A percentile compares a stretch with the other conserved stretches of the same genome.
Evolutionary conservation across 2,329 filamentous ascomycete species (phyloP).

Genomic region (Akanthomyces muscarius): DNA sequence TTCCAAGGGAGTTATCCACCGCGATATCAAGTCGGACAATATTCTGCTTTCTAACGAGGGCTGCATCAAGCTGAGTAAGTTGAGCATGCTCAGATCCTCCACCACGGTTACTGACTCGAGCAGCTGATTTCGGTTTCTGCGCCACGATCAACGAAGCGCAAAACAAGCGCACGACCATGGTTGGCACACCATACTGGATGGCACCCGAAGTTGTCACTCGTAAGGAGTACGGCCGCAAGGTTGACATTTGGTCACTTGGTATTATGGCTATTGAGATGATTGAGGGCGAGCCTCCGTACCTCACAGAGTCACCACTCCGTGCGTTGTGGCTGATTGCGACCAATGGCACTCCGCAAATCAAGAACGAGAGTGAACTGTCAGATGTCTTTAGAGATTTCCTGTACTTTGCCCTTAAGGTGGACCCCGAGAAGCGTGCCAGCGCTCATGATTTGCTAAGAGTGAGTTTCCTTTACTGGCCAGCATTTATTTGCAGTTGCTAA

Average conservation of each 20-base stretch:
- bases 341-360: conserved; percentile 91
- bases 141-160: conserved; percentile 97
- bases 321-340: conserved; percentile 96
- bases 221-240: conserved; percentile 97
- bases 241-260: conserved; percentile 96
- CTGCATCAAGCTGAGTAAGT: conserved; percentile 93
- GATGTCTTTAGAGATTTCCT: conserved; percentile 86
- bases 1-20: conserved; percentile 95
- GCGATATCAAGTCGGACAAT: conserved; percentile 99
- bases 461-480: conserved; percentile 36
- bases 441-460: conserved; percentile 91
- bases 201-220: conserved; percentile 95
- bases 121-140: conserved; percentile 97
- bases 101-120: conserved; percentile 29
- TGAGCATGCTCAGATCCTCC: neutral
- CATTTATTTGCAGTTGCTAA: conserved; percentile 29
- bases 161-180: conserved; percentile 98
- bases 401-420: conserved; percentile 89
- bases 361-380: conserved; percentile 81
- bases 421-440: conserved; percentile 93
- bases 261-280: conserved; percentile 99
- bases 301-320: conserved; percentile 89
- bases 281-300: conserved; percentile 93
- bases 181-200: conserved; percentile 99
- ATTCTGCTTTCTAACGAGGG: conserved; percentile 90